Evolutionary conservation across 2,329 filamentous ascomycete genomes (phyloP), one percentile per base, ranked within the genome.

Genomic region (Thelonectria blattea): DNA sequence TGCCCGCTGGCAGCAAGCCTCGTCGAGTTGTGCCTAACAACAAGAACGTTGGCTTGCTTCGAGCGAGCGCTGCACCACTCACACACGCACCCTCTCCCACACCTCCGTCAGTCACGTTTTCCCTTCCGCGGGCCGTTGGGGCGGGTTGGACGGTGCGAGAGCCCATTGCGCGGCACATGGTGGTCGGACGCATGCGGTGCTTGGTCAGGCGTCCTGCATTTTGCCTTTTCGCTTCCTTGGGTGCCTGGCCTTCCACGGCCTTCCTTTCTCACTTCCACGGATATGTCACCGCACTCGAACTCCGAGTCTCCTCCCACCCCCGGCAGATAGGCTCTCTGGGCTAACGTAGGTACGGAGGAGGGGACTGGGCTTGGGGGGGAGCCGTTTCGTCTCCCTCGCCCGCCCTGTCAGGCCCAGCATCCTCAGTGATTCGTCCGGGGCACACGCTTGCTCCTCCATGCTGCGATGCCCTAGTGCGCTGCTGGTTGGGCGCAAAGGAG

Each of bases 71-170:
- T 68, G 65, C 53, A 65, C 62, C 64, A 60, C 61, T 58, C 60
- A 62, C 46, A 51, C 54, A 60, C 41, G 24, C 47, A 55, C 48
- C 42, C 48, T 45, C 17, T 56, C 53, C 47, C 54, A 56, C 58
- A 56, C 48, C 45, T 30, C 34, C 34, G 15, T 37, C 34, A 15
- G 12, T 55, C 27, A 43, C 53, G 47, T 61, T 65, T 53, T 64
- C 58, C 48, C 56, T 58, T 58, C 58, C 67, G 68, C 68, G 68
- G 68, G 68, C 68, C 68, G 68, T 70, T 70, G 64, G 61, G 57
- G 63, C 66, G 45, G 63, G 53, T 58, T 68, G 52, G 56, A 65
- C 68, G 69, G 68, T 70, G 68, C 68, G 66, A 65, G 27, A 65
- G 58, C 59, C 48, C 37, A 43, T 42, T 57, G 56, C 48, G 47